These are phyloP conservation scores for Geotrichum restrictum DNA, from an alignment of 1,139 yeast genomes.

Conservation along the genomic window DNA sequence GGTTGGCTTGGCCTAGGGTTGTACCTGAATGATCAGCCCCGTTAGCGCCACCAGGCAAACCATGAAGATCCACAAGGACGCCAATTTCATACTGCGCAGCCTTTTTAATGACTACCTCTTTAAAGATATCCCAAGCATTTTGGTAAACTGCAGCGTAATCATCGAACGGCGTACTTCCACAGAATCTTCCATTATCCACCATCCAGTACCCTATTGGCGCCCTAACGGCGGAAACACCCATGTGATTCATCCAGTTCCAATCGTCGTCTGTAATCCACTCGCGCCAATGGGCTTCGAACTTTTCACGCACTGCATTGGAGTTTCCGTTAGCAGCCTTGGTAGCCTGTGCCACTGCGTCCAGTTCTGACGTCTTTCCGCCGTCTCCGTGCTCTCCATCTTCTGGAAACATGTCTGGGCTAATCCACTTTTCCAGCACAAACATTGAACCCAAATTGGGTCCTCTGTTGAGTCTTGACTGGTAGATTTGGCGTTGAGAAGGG, in stretches of 20 bases:
- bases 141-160: constrained; percentile 53
- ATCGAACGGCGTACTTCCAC: constrained; percentile 60
- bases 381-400: constrained; percentile 48
- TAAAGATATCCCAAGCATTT: constrained; percentile 65
- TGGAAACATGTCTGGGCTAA: constrained; percentile 51
- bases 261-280: constrained; percentile 63
- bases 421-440: constrained; percentile 71
- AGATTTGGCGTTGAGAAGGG: constrained; percentile 53
- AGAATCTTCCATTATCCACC: constrained; percentile 58
- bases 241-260: constrained; percentile 68
- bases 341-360: constrained; percentile 54
- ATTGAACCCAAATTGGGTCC: constrained; percentile 88
- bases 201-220: constrained; percentile 93
- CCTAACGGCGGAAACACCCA: constrained; percentile 71
- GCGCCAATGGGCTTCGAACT: constrained; percentile 67
- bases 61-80: constrained; percentile 80
- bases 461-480: constrained; percentile 62
- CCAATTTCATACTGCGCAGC: constrained; percentile 61
- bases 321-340: constrained; percentile 46
- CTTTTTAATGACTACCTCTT: constrained; percentile 48
- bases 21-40: constrained; percentile 81
- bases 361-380: constrained; percentile 54
- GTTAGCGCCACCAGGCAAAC: constrained; percentile 90
- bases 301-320: constrained; percentile 47
- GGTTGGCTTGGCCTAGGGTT: constrained; percentile 52